A percentile compares a stretch with the other conserved stretches of the same genome.
Evolutionary conservation across 352 stramenopile species (phyloP).

Genomic region (Plasmopara viticola): DNA sequence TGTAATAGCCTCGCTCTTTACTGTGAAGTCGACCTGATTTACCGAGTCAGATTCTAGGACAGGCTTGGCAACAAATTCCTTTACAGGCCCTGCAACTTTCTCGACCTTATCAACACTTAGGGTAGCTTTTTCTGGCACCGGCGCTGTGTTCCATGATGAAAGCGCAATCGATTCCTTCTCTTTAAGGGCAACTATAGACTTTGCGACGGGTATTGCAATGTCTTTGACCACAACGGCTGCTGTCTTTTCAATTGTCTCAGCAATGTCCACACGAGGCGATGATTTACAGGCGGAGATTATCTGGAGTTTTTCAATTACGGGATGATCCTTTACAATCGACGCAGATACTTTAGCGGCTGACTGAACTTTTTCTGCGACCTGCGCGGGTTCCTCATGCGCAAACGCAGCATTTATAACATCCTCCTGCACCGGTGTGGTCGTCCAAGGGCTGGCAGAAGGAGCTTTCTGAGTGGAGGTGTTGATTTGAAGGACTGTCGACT

Average conservation of each 20-base stretch:
- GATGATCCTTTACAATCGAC: constrained; percentile 1
- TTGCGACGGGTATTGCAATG: constrained; percentile 5
- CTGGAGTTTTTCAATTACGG: constrained; percentile 10
- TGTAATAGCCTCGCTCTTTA: constrained; percentile 3
- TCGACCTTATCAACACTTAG: constrained; percentile 7
- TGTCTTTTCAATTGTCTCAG: constrained; percentile 1
- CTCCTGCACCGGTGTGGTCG: constrained; percentile 24
- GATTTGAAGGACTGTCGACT: constrained; percentile 3
- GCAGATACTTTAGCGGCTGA: neutral
- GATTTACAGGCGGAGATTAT: constrained; percentile 20
- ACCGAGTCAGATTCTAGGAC: constrained; percentile 8
- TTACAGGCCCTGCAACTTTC: constrained; percentile 9
- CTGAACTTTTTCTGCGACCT: neutral
- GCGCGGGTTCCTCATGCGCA: constrained; percentile 10
- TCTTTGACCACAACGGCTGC: constrained; percentile 12
- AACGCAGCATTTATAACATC: constrained; percentile 9
- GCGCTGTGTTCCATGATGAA: constrained; percentile 25
- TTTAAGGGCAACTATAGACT: constrained; percentile 6
- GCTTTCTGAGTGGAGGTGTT: constrained; percentile 3
- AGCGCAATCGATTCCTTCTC: constrained; percentile 12
- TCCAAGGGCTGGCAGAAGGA: constrained; percentile 21
- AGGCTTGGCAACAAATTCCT: constrained; percentile 7
- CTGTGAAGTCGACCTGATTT: constrained; percentile 8
- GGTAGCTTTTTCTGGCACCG: constrained; percentile 12
- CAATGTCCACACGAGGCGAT: constrained; percentile 17